Evolutionary conservation across 306 rosid species (phyloP), one percentile per base, ranked within the genome.

Genomic region (Inga leiocalycina): DNA sequence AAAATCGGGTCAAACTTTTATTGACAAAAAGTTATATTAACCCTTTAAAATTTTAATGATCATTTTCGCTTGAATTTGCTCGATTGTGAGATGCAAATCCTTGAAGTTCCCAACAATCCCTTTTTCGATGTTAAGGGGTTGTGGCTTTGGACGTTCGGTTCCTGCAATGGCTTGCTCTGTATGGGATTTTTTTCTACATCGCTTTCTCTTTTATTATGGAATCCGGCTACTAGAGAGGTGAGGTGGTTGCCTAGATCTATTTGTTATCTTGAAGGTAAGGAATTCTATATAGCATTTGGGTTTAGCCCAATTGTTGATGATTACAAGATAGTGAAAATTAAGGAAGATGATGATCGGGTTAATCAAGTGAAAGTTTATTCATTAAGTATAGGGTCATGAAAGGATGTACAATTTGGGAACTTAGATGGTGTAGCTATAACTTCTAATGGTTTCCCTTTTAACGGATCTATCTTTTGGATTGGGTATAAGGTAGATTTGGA

Each of bases 111-210:
- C 41, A 0, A 4, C 39, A 37, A 37, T 37, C 39, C 39, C 39
- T 4, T 37, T 37, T 37, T 37, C 39, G 41, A 37, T 37, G 41
- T 37, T 37, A 5, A 37, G 41, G 41, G 7, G 8, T 37, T 1
- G 1, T 5, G 7, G 0, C 1, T 46, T 17, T 57, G 2, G 6
- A 10, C 72, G 15, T 17, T 77, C 14, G 82, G 30, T 14, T 83
- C 86, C 74, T 77, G 79, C 82, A 71, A 83, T 15, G 86, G 82
- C 66, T 64, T 83, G 24, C 0, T 77, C 19, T 83, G 82, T n/a
- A 4, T 83, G 10, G 8, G 51, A 20, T 10, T n/a, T 6, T 19
- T 6, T 9, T 13, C 14, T 27, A 19, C 3, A 16, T 5, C 14
- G 10, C 32, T 9, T 39, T 3, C 6, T 3, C 79, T 83, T 20